Evolutionary conservation across 208 protist genomes (phyloP).

Genomic region (Crithidia thermophila): DNA sequence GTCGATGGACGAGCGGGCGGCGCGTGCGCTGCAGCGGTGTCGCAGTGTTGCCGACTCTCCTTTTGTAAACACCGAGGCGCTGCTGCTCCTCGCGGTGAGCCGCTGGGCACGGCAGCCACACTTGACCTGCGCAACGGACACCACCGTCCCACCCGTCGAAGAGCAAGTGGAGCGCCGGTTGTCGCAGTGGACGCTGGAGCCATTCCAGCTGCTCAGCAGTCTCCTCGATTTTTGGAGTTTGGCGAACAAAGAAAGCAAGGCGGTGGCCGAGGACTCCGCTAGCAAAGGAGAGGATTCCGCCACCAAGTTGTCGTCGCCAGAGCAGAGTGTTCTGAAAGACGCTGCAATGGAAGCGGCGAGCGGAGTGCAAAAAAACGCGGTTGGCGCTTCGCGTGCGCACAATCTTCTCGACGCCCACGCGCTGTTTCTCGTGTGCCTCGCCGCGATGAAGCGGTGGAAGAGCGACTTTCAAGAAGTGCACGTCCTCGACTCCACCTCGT

Average conservation of each 20-base stretch:
- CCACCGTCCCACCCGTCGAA: too few relatives aligned
- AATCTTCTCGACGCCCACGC: constrained; percentile 21
- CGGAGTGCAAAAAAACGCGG: too few relatives aligned
- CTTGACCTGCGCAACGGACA: too few relatives aligned
- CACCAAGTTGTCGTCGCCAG: too few relatives aligned
- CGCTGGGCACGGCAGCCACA: too few relatives aligned
- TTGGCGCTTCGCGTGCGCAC: not conserved
- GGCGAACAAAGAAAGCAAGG: not conserved
- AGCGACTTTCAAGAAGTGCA: constrained; percentile 16
- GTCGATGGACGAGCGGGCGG: not conserved
- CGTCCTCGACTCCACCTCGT: constrained; percentile 30
- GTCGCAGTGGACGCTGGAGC: constrained; percentile 20
- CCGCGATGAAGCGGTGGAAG: constrained; percentile 40
- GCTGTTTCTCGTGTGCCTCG: constrained; percentile 30
- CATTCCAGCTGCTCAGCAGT: constrained; percentile 9
- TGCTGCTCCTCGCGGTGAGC: constrained; percentile 25
- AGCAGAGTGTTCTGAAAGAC: not conserved
- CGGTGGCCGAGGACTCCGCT: too few relatives aligned
- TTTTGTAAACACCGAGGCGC: constrained; percentile 25
- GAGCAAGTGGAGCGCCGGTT: constrained; percentile 4
- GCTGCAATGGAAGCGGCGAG: too few relatives aligned
- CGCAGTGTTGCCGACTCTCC: constrained; percentile 25
- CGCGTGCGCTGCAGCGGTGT: constrained; percentile 1
- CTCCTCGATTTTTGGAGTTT: not conserved
- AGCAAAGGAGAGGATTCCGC: too few relatives aligned